Evolutionary conservation across 208 protist species (phyloP), one percentile per base, ranked within the genome.

Genomic region (Trypanosomatidae sp.): DNA sequence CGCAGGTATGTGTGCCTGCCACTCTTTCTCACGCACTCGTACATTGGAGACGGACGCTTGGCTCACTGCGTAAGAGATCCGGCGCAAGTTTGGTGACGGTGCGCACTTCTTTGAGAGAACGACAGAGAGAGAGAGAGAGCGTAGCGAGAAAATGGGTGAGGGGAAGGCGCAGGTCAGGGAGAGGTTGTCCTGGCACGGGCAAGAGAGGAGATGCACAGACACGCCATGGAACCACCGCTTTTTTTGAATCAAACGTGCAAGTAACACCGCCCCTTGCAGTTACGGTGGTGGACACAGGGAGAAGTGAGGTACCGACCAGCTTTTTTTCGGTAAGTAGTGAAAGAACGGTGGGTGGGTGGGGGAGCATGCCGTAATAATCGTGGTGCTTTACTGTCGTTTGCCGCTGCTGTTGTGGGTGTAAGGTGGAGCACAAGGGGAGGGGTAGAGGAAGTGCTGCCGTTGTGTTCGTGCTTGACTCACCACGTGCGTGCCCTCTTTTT

Each of bases 101-200:
- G 2, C 6, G 53, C 53, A 36, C 47, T 7, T 55, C 50, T 55
- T 17, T 13, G 17, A 25, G 22, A 58, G 25, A 15, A 25, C 25
- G 52, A 10, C 19, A 22, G 52, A 33, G 8, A n/a, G 19, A 2
- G 22, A 12, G 53, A 17, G 25, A 6, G 25, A 7, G 4, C 0
- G 8, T 58, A 25, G 12, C 19, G 13, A 49, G 46, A 25, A 2
- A 22, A 58, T 25, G 10, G 53, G 25, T n/a, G 53, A 9, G 50
- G 10, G 62, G 8, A 36, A 19, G 41, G 0, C 28, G 56, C 10
- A 30, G 25, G 56, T 62, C 28, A 41, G 56, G 25, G 2, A 22
- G 68, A 71, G 68, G 59, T 52, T 59, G 44, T 64, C n/a, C 36
- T 39, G 36, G 36, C 36, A 39, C 36, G 36, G 36, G 36, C 36